Conservation (phyloP, 2,329 filamentous ascomycete genomes). For the Cladosporium sp. region DNA sequence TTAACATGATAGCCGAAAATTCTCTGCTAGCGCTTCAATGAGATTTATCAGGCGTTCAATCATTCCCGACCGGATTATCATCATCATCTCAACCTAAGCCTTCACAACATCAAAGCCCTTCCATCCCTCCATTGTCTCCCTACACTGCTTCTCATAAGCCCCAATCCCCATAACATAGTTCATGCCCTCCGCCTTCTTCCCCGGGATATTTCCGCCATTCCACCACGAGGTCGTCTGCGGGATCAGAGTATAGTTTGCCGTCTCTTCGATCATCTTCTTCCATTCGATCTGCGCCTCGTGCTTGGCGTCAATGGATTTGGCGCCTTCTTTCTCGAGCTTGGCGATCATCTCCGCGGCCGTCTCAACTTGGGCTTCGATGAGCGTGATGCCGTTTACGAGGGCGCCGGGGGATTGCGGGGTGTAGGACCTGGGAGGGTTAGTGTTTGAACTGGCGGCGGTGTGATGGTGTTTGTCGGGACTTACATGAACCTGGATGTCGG, state of each 20-base stretch:
- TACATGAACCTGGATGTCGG: background rate
- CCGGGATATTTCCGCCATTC: conserved; percentile 39
- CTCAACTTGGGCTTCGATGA: conserved; percentile 40
- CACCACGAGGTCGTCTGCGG: conserved; percentile 29
- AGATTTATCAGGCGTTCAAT: too few relatives aligned
- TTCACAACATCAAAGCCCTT: conserved; percentile 25
- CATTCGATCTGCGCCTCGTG: conserved; percentile 38
- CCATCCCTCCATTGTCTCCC: conserved; percentile 32
- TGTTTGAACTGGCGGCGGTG: background rate
- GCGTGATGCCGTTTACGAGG: conserved; percentile 41
- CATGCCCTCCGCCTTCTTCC: conserved; percentile 37
- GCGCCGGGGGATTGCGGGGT: conserved; percentile 34
- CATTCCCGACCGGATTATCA: too few relatives aligned
- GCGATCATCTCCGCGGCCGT: conserved; percentile 40
- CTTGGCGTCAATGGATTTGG: conserved; percentile 36
- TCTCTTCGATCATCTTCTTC: conserved; percentile 26
- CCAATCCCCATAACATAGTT: conserved; percentile 34
- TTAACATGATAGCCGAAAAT: background rate
- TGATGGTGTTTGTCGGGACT: background rate
- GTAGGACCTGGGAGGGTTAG: conserved; percentile 4
- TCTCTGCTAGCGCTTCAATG: background rate
- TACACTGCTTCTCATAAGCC: conserved; percentile 34
- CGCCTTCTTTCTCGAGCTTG: conserved; percentile 31
- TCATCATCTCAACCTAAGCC: background rate
- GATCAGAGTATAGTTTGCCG: conserved; percentile 26